Evolutionary conservation across 805 yeast species (phyloP), one percentile per base, ranked within the genome.

Genomic region (Lachancea mirantina): DNA sequence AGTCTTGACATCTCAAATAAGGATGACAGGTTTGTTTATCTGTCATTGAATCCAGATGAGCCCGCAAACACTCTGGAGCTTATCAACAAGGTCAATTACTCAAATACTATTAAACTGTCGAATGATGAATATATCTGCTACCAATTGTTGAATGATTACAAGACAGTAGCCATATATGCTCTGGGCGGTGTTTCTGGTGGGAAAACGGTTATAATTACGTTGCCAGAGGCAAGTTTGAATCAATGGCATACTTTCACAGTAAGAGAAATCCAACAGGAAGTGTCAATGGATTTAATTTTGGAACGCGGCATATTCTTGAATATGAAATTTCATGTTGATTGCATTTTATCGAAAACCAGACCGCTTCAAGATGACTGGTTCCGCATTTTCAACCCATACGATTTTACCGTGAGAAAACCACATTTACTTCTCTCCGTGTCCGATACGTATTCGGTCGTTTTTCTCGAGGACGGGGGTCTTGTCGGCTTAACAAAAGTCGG

Each of bases 401-500:
- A 74, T 6, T 75, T 78, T 43, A 73, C 71, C 19, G 50, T 72
- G 5, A 65, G 81, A 45, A 55, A 58, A 15, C 85, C 89, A 2
- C 70, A 72, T 26, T 55, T 67, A 14, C 45, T 81, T 39, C 61
- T 65, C 30, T 53, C 78, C 1, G 55, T 76, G 10, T 66, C 72
- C 19, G 40, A 59, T 0, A 46, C 50, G 3, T 65, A 68, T 27
- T 49, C 76, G 6, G 51, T 85, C 3, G 74, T 80, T 0, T 65
- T 84, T 4, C 62, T 87, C 30, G 66, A 68, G 26, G 94, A 88
- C 57, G 96, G 96, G 16, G 84, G 88, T 1, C 52, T 87, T 25
- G 57, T 84, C 30, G 77, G 76, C 27, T 61, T 81, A 36, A 47
- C 48, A 18, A 55, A 50, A 40, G 37, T 30, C 22, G n/a, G n/a